Conservation (phyloP, 139 green algal genomes). For the Nannochloris sp. region DNA sequence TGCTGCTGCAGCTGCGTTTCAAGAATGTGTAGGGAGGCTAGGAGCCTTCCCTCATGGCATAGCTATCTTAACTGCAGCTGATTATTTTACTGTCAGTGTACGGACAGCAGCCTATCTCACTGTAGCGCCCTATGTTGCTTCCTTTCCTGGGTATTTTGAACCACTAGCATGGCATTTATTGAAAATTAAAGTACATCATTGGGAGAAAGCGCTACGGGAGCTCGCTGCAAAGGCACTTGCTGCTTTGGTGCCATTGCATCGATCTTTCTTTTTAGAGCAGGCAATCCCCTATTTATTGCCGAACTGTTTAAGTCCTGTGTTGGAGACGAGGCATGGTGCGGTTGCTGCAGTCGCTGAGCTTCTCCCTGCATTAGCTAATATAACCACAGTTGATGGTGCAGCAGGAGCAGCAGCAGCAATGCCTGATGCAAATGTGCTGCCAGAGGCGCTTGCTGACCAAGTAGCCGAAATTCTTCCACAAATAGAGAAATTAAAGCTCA, state of each 20-base stretch:
- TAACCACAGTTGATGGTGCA: background rate
- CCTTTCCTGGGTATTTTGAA: slow-evolving; percentile 47
- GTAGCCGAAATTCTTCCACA: slow-evolving; percentile 34
- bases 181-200: slow-evolving; percentile 80
- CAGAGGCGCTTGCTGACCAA: background rate
- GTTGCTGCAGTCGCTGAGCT: slow-evolving; percentile 65
- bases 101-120: slow-evolving; percentile 54
- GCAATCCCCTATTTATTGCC: slow-evolving; percentile 49
- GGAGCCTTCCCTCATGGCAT: slow-evolving; percentile 87
- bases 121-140: slow-evolving; percentile 51
- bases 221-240: slow-evolving; percentile 67
- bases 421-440: background rate
- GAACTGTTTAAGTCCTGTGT: slow-evolving; percentile 32
- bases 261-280: slow-evolving; percentile 12
- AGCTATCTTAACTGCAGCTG: slow-evolving; percentile 72
- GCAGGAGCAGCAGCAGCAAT: background rate
- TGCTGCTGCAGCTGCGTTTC: slow-evolving; percentile 88
- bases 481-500: slow-evolving; percentile 69
- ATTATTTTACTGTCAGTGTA: slow-evolving; percentile 83
- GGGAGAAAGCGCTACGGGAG: slow-evolving; percentile 75
- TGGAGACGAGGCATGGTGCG: slow-evolving; percentile 76
- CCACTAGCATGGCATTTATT: slow-evolving; percentile 71
- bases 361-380: slow-evolving; percentile 50
- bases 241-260: slow-evolving; percentile 49
- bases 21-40: slow-evolving; percentile 85